Evolutionary conservation across 75 land plant species (phyloP).

Genomic region (Selaginella tamariscina): DNA sequence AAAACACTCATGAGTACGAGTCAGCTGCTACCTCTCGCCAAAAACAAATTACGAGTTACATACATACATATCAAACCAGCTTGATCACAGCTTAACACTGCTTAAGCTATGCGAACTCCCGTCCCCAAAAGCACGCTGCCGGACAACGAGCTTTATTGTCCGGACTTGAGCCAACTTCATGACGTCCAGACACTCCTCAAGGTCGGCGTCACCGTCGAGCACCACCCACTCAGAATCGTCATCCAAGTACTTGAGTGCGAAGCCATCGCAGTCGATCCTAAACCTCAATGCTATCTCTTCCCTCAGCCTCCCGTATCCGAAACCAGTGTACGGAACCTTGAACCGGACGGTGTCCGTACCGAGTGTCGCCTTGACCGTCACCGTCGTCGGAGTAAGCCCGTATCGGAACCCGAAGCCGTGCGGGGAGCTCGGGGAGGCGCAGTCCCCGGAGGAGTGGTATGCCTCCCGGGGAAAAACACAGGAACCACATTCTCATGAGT

Average conservation of each 20-base stretch:
- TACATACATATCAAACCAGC: too few species aligned
- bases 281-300: conserved; percentile 61
- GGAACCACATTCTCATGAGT: background rate
- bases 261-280: conserved; percentile 39
- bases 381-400: conserved; percentile 6
- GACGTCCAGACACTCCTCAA: conserved; percentile 56
- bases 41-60: too few species aligned
- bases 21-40: too few species aligned
- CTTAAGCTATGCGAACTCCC: background rate
- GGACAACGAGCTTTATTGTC: conserved; percentile 51
- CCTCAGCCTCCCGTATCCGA: conserved; percentile 28
- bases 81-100: background rate
- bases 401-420: background rate
- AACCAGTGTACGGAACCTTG: conserved; percentile 20
- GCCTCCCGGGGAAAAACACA: too few species aligned
- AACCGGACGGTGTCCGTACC: conserved; percentile 66
- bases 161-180: conserved; percentile 29
- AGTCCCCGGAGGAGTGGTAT: conserved; percentile 11
- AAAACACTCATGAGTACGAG: too few species aligned
- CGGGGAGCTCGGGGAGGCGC: conserved; percentile 18
- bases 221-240: conserved; percentile 75
- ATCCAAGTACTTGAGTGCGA: conserved; percentile 72
- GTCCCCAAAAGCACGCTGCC: background rate
- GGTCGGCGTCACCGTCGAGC: conserved; percentile 65
- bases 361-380: conserved; percentile 53